A percentile compares a stretch with the other conserved stretches of the same genome.
Evolutionary conservation across 257 asterid species (phyloP).

Genomic region (Cruciata laevipes): DNA sequence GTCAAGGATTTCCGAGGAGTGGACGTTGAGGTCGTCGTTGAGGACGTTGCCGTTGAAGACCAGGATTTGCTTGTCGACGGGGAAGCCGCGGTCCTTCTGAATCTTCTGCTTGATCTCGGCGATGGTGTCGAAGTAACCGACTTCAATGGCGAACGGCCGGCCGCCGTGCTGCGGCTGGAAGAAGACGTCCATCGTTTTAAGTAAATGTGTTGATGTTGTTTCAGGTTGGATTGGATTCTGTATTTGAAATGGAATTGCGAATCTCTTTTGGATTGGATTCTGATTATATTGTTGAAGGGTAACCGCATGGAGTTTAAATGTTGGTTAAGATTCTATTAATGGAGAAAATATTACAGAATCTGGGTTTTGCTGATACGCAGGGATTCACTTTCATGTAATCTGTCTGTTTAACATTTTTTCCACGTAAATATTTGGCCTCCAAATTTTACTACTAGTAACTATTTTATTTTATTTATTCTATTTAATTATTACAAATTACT

Average conservation of each 20-base stretch:
- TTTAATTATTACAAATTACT: too few relatives aligned
- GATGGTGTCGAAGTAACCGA: conserved; percentile 57
- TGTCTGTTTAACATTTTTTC: too few relatives aligned
- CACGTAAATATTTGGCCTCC: too few relatives aligned
- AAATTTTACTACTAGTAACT: not conserved
- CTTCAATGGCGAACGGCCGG: conserved; percentile 43
- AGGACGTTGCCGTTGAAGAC: conserved; percentile 45
- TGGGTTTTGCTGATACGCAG: too few relatives aligned
- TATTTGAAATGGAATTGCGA: not conserved
- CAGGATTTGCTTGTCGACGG: conserved; percentile 47
- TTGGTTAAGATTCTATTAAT: not conserved
- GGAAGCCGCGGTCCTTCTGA: conserved; percentile 36
- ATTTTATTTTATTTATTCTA: too few relatives aligned
- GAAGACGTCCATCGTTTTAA: conserved; percentile 40
- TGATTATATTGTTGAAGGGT: too few relatives aligned
- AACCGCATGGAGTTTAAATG: not conserved
- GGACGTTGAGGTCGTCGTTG: conserved; percentile 49
- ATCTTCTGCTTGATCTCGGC: conserved; percentile 62
- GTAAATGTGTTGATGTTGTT: too few relatives aligned
- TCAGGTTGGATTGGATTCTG: not conserved
- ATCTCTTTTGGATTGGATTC: too few relatives aligned
- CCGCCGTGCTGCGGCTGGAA: conserved; percentile 46
- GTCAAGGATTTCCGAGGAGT: conserved; percentile 44
- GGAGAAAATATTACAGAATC: too few relatives aligned
- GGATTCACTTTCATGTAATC: too few relatives aligned